These are phyloP conservation scores for Corrigiola litoralis DNA, from an alignment of 179 eudicot genomes.

Conservation along the genomic window DNA sequence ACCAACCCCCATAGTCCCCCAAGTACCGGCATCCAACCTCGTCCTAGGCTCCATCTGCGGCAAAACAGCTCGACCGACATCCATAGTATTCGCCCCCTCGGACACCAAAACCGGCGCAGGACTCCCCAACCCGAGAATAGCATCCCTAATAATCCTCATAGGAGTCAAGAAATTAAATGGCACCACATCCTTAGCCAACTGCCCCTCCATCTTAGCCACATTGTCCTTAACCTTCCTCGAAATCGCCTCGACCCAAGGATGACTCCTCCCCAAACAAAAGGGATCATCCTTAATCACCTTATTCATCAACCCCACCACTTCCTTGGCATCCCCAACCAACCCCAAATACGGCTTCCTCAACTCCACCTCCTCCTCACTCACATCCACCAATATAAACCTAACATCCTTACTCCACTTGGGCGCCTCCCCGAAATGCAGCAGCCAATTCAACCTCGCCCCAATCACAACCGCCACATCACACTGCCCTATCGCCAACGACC, in stretches of 20 bases:
- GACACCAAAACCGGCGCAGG: constrained; percentile 86
- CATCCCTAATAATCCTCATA: constrained; percentile 88
- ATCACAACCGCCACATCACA: constrained; percentile 86
- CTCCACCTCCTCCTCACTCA: constrained; percentile 72
- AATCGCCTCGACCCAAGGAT: constrained; percentile 79
- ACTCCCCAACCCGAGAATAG: constrained; percentile 57
- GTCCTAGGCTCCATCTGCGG: constrained; percentile 92
- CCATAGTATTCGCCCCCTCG: constrained; percentile 98
- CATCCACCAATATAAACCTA: constrained; percentile 74
- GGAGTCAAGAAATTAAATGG: constrained; percentile 90
- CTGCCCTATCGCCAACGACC: constrained; percentile 84
- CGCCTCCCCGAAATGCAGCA: constrained; percentile 88
- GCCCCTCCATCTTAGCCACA: constrained; percentile 77
- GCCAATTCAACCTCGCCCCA: constrained; percentile 91
- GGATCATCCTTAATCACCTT: constrained; percentile 90
- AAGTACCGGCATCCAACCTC: constrained; percentile 95
- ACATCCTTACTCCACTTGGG: constrained; percentile 89
- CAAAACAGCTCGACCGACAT: constrained; percentile 81
- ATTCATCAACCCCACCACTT: constrained; percentile 49
- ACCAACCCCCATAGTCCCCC: constrained; percentile 99
- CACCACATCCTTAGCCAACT: constrained; percentile 76
- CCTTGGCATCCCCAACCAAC: constrained; percentile 75
- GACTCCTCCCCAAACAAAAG: constrained; percentile 70
- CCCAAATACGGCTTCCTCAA: constrained; percentile 67
- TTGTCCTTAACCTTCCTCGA: constrained; percentile 67